A percentile compares a stretch with the other conserved stretches of the same genome.
Evolutionary conservation across 495 filamentous ascomycete genomes (phyloP).

Genomic region (Penicillium cataractarum): DNA sequence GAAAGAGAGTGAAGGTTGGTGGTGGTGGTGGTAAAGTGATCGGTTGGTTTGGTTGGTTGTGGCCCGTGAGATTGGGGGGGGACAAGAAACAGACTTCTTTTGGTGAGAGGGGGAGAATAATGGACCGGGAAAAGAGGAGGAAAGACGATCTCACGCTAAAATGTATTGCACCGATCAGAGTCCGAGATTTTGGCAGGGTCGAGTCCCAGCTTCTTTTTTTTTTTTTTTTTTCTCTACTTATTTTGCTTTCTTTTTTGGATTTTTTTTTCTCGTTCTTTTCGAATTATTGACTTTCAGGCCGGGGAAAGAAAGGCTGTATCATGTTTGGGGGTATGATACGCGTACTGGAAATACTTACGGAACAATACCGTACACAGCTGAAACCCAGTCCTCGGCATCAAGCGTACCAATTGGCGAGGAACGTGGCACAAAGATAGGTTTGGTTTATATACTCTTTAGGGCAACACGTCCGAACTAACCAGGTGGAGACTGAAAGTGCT

Average conservation of each 20-base stretch:
- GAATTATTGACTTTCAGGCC: slow-evolving; percentile 6
- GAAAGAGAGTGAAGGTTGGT: background rate
- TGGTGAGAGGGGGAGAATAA: background rate
- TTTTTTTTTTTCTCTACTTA: slow-evolving; percentile 1
- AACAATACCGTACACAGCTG: slow-evolving; percentile 5
- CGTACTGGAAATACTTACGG: slow-evolving; percentile 21
- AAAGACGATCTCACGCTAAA: slow-evolving; percentile 12
- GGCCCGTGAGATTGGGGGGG: background rate
- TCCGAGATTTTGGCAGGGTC: slow-evolving; percentile 12
- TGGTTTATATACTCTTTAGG: background rate
- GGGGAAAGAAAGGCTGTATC: slow-evolving; percentile 8
- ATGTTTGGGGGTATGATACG: slow-evolving; percentile 4
- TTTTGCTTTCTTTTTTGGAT: background rate
- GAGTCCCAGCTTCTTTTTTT: slow-evolving; percentile 11
- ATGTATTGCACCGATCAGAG: slow-evolving; percentile 15
- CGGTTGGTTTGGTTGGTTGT: background rate
- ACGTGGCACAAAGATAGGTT: slow-evolving; percentile 31
- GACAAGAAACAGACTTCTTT: background rate
- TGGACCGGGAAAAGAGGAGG: background rate
- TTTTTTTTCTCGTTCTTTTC: slow-evolving; percentile 2
- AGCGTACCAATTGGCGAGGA: slow-evolving; percentile 9
- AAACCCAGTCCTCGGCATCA: slow-evolving; percentile 24
- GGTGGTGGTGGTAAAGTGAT: background rate
- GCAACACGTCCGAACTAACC: slow-evolving; percentile 4
- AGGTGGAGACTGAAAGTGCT: slow-evolving; percentile 9